A percentile compares a stretch with the other conserved stretches of the same genome.
These are phyloP conservation scores for Globisporangium recalcitrans DNA, from an alignment of 352 stramenopile species.

Conservation along the genomic window DNA sequence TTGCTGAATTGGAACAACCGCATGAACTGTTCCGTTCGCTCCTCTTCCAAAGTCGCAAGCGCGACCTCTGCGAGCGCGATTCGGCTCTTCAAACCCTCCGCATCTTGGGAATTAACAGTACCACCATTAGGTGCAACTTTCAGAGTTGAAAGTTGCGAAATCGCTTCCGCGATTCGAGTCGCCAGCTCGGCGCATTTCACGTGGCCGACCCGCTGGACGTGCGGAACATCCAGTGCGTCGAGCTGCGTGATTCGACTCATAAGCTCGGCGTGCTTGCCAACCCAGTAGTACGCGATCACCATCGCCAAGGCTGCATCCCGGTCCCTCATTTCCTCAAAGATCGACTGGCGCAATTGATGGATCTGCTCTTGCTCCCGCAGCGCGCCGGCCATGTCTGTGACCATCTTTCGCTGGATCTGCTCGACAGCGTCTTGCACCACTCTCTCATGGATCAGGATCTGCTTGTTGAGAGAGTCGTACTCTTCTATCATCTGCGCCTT, in stretches of 20 bases:
- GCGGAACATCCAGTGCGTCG: background rate
- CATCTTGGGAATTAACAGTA: no score
- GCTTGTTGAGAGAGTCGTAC: conserved; percentile 29
- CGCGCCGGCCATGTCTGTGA: conserved; percentile 18
- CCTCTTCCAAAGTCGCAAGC: background rate
- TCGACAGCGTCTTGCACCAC: conserved; percentile 21
- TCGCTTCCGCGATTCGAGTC: background rate
- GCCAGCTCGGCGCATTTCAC: background rate
- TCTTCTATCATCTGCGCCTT: conserved; percentile 11
- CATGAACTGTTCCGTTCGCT: background rate
- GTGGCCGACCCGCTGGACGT: background rate
- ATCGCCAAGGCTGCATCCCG: conserved; percentile 32
- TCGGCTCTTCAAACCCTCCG: background rate
- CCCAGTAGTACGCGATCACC: conserved; percentile 29
- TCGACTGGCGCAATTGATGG: conserved; percentile 24
- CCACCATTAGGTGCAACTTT: no score
- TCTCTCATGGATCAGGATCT: conserved; percentile 34
- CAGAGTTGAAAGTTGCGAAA: background rate
- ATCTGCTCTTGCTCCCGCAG: conserved; percentile 27
- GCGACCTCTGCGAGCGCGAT: background rate
- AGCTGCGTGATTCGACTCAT: background rate
- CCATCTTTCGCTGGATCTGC: conserved; percentile 16
- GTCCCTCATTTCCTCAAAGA: conserved; percentile 30
- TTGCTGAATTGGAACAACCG: conserved; percentile 1
- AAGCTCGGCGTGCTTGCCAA: background rate